Evolutionary conservation across 495 filamentous ascomycete species (phyloP), one percentile per base, ranked within the genome.

Genomic region (Chaetomidium leptoderma): DNA sequence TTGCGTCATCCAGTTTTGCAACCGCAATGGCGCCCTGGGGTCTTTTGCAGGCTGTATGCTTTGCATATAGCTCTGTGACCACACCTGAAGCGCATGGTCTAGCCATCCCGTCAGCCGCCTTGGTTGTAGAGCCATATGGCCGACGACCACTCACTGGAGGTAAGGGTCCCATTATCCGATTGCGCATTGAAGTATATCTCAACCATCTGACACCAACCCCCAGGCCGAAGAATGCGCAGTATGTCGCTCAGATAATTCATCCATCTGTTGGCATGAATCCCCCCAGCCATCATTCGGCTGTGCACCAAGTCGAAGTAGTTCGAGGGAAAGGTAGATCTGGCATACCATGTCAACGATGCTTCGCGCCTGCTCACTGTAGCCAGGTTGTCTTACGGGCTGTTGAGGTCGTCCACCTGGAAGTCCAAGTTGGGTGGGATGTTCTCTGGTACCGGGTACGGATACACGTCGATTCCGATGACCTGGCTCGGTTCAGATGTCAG

Each of bases 301-400:
- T 98, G 89, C 53, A 98, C 85, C 51, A 98, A 80, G 64, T 97
- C 90, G 78, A 96, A 98, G 55, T 86, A 76, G 59, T 89, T 88
- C 26, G 80, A 72, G 35, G 79, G 76, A 62, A 91, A 93, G 8
- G 88, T 89, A 62, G 91, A 90, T 13, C 80, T 83, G 57, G 21
- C 14, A 16, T n/a, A 19, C 4, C 16, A 36, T 33, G 48, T 66
- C 40, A 67, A 59, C 53, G 26, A 16, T 13, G 37, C 19, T 6
- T 6, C 27, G 13, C 2, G 36, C 21, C 6, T 19, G 13, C 30
- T 13, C 37, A 53, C 0, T 17, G 44, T 6, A 14, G 32, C 13
- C 16, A n/a, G 40, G 36, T 23, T 27, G 37, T 52, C 76, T 74
- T 69, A 81, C 80, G 79, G 76, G 61, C 81, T 80, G 67, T 93